Evolutionary conservation across 768 basidiomycete genomes (phyloP).

Genomic region (Agrocybe praecox): DNA sequence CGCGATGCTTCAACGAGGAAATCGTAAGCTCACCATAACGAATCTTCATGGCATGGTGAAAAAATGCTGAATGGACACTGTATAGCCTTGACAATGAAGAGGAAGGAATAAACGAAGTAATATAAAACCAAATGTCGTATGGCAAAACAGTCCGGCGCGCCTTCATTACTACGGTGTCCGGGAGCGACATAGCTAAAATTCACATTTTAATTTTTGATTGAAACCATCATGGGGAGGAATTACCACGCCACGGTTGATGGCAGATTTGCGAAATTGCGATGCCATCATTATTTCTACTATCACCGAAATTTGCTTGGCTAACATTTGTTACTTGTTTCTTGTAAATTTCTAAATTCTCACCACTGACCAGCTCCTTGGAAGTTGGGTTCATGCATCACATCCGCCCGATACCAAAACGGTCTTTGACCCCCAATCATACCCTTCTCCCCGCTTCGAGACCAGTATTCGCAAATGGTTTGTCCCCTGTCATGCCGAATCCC

Average conservation of each 20-base stretch:
- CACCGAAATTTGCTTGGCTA: neutral
- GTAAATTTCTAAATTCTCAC: too few species aligned
- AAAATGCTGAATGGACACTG: neutral
- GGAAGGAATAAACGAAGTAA: too few species aligned
- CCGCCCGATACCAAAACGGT: constrained; percentile 5
- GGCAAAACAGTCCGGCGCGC: too few species aligned
- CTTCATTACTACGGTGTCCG: too few species aligned
- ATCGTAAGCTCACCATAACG: neutral
- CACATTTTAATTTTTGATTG: too few species aligned
- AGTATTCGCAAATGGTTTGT: constrained; percentile 7
- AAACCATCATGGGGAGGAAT: too few species aligned
- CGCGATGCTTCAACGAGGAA: neutral
- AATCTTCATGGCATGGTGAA: neutral
- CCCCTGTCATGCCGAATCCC: constrained; percentile 23
- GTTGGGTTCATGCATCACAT: too few species aligned
- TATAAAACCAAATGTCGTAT: too few species aligned
- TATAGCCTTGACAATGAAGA: neutral
- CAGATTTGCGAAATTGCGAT: neutral
- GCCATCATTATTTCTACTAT: neutral
- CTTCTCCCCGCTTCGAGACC: constrained; percentile 31
- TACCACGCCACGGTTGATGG: too few species aligned
- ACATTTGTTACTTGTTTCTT: too few species aligned
- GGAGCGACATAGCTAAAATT: too few species aligned
- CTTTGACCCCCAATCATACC: constrained; percentile 18
- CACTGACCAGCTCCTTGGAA: too few species aligned